A percentile compares a stretch with the other conserved stretches of the same genome.
Evolutionary conservation across 768 basidiomycete genomes (phyloP).

Genomic region (Baorangia bicolor): DNA sequence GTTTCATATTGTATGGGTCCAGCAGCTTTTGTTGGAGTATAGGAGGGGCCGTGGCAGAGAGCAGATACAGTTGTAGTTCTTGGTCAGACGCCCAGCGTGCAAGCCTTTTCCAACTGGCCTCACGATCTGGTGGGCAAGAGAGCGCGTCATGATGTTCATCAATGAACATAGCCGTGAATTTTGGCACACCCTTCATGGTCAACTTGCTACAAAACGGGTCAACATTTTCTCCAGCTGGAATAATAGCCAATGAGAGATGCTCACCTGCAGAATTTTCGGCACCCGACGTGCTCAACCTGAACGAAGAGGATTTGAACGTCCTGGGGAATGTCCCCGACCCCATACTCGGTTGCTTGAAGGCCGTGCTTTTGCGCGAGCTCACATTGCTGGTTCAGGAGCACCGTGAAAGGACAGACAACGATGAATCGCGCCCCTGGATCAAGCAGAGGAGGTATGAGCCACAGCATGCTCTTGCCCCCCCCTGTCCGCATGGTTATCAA

Average conservation of each 20-base stretch:
- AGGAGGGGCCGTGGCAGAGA: too few relatives aligned
- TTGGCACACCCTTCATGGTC: not conserved
- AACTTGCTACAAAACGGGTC: not conserved
- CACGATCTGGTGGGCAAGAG: conserved; percentile 1
- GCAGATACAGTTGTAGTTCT: not conserved
- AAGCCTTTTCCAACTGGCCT: too few relatives aligned
- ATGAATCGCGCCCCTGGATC: too few relatives aligned
- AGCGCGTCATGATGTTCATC: not conserved
- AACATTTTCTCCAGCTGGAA: not conserved
- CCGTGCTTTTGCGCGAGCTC: not conserved
- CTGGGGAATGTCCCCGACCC: not conserved
- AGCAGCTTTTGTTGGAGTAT: too few relatives aligned
- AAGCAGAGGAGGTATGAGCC: too few relatives aligned
- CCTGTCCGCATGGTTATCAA: conserved; percentile 8
- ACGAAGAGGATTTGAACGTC: not conserved
- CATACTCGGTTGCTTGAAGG: not conserved
- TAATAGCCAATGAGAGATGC: not conserved
- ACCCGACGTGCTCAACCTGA: not conserved
- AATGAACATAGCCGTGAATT: too few relatives aligned
- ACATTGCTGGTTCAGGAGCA: too few relatives aligned
- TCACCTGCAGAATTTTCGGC: not conserved
- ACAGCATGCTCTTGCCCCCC: conserved; percentile 2
- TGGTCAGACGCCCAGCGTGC: not conserved
- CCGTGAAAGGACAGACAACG: too few relatives aligned
- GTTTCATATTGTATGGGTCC: not conserved